A percentile compares a stretch with the other conserved stretches of the same genome.
Conservation (phyloP, 2,329 filamentous ascomycete genomes). For the Hypoxylon sp. region DNA sequence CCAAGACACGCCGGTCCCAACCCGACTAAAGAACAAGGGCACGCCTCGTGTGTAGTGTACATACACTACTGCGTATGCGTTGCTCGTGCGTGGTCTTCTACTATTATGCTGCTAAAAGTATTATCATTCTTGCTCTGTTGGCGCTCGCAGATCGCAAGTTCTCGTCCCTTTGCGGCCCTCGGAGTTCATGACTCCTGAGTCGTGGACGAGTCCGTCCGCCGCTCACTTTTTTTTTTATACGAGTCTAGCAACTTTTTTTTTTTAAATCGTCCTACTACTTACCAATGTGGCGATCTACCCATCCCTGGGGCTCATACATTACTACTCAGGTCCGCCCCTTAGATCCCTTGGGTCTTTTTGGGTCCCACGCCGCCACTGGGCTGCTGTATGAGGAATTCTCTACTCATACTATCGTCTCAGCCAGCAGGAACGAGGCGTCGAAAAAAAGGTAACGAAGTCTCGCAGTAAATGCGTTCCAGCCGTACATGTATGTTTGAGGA, state of each 20-base stretch:
- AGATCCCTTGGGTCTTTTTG: constrained; percentile 27
- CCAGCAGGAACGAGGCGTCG: constrained; percentile 48
- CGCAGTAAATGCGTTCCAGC: constrained; percentile 42
- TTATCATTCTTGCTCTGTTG: constrained; percentile 37
- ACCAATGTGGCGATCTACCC: constrained; percentile 42
- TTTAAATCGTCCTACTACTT: constrained; percentile 14
- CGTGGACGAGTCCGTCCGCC: constrained; percentile 34
- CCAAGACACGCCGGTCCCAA: constrained; percentile 41
- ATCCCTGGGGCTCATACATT: constrained; percentile 32
- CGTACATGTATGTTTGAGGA: constrained; percentile 29
- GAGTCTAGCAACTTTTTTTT: constrained; percentile 17
- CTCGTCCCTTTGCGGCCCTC: constrained; percentile 33
- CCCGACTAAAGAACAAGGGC: constrained; percentile 43
- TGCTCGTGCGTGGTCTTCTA: constrained; percentile 23
- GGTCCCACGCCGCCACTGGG: constrained; percentile 42
- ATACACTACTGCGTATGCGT: constrained; percentile 13
- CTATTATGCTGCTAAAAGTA: constrained; percentile 29
- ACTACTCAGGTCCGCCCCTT: constrained; percentile 19
- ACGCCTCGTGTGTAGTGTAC: constrained; percentile 33
- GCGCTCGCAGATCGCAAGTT: constrained; percentile 39
- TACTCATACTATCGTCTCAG: constrained; percentile 46
- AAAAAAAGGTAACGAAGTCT: constrained; percentile 38
- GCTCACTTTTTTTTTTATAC: constrained; percentile 11
- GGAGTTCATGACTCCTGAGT: constrained; percentile 39
- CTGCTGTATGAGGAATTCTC: constrained; percentile 44